Evolutionary conservation across 176 grass and related monocot species (phyloP), one percentile per base, ranked within the genome.

Genomic region (Oryza brachyantha): DNA sequence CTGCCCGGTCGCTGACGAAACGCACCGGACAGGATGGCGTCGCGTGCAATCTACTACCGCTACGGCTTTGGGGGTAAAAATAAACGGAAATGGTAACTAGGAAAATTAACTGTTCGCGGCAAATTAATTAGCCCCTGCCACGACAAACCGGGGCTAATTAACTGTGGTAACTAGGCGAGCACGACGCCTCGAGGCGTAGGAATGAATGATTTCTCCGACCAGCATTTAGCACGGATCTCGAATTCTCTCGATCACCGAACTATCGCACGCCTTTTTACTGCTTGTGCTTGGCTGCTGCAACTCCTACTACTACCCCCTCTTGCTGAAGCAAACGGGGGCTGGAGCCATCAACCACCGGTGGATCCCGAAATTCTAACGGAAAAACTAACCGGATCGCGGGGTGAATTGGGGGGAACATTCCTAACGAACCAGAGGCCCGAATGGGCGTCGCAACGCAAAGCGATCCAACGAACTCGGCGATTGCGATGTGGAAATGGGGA

Each of bases 151-250:
- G 66, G 5, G 61, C 58, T 69, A 62, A 81, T 79, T 66, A 72
- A 26, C 39, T 34, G 54, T 8, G 17, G 2, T 61, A 71, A 39
- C 21, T 63, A 64, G 34, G 29, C 48, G 73, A 84, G 61, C 42
- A 57, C 58, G 37, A 68, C 0, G 64, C 60, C 60, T 73, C 40
- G 72, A 55, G 64, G 22, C 3, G 36, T 54, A 87, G 68, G 68
- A 61, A 66, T 13, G 42, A 80, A 84, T 84, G 76, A 84, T 88
- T 84, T 76, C 25, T 34, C 75, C 83, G 75, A 85, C 61, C 76
- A 8, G 42, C 34, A 54, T 69, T 69, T 75, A 58, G 52, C 71
- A 81, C 70, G 70, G 84, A 81, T 81, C 77, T 86, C 77, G 11
- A 86, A 52, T n/a, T n/a, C 5, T 52, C 48, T 52, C 48, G 48